Percentiles rank a stretch among this genome's conserved stretches.
These are phyloP conservation scores for Aureobasidium subglaciale DNA, from an alignment of 2,329 filamentous ascomycete species.

Conservation along the genomic window DNA sequence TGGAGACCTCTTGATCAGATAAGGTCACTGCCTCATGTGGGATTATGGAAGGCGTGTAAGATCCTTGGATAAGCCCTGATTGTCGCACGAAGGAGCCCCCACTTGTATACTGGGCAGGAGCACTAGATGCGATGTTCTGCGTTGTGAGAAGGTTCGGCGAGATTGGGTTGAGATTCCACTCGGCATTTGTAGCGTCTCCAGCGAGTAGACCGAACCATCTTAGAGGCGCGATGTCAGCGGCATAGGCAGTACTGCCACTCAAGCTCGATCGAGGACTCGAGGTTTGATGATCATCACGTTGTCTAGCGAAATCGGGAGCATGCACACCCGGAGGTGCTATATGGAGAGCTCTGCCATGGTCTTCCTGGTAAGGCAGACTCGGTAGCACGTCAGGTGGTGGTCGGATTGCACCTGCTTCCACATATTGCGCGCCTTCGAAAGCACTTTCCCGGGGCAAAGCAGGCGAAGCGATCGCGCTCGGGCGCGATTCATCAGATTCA, in stretches of 20 bases:
- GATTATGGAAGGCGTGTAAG: slow-evolving; percentile 7
- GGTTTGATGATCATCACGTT: background rate
- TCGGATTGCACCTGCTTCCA: background rate
- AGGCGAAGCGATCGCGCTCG: background rate
- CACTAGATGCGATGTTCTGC: background rate
- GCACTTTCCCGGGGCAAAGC: background rate
- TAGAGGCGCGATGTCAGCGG: slow-evolving; percentile 39
- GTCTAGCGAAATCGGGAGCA: background rate
- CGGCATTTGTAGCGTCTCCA: slow-evolving; percentile 30
- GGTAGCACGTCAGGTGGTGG: background rate
- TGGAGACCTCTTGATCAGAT: slow-evolving; percentile 27
- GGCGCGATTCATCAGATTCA: background rate
- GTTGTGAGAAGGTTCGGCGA: background rate
- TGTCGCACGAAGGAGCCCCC: slow-evolving; percentile 16
- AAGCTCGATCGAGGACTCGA: slow-evolving; percentile 18
- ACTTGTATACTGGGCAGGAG: slow-evolving; percentile 1
- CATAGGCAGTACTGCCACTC: slow-evolving; percentile 28
- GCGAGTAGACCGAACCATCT: slow-evolving; percentile 45
- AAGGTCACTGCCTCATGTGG: slow-evolving; percentile 18
- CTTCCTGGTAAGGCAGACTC: background rate
- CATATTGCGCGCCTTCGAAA: background rate
- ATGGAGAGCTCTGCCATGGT: background rate
- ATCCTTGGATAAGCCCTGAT: slow-evolving; percentile 11
- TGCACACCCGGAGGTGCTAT: background rate
- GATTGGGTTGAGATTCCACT: slow-evolving; percentile 21